Evolutionary conservation across 2,329 filamentous ascomycete species (phyloP).

Genomic region (Colletotrichum navitas): DNA sequence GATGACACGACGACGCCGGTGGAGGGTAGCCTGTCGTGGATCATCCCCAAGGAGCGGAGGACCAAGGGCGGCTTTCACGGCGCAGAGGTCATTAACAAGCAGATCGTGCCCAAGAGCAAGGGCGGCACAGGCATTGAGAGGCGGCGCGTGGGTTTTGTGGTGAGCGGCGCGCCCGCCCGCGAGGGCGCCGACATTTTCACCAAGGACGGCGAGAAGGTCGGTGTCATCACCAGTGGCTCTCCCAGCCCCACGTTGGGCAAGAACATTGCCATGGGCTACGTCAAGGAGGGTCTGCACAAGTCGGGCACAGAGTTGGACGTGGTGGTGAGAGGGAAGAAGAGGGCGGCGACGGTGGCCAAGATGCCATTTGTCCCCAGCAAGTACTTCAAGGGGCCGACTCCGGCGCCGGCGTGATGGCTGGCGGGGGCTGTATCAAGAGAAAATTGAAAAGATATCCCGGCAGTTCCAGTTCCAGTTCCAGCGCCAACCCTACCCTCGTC

Average conservation of each 20-base stretch:
- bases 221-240: conserved; percentile 87
- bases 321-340: conserved; percentile 80
- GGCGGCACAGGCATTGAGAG: conserved; percentile 77
- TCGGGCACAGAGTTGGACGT: conserved; percentile 84
- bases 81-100: conserved; percentile 79
- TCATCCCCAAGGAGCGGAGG: conserved; percentile 84
- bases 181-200: conserved; percentile 87
- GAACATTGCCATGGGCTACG: conserved; percentile 97
- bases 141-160: conserved; percentile 82
- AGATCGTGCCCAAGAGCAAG: conserved; percentile 80
- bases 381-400: conserved; percentile 71
- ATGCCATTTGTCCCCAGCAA: conserved; percentile 90
- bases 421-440: conserved; percentile 30
- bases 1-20: conserved; percentile 78
- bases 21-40: conserved; percentile 75
- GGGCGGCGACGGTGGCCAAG: conserved; percentile 82
- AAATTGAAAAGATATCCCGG: conserved; percentile 36
- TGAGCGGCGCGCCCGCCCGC: conserved; percentile 89
- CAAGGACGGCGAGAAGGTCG: conserved; percentile 75
- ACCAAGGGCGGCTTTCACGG: conserved; percentile 84
- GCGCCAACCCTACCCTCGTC: neutral
- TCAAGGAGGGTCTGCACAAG: conserved; percentile 86
- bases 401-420: conserved; percentile 30
- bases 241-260: conserved; percentile 87
- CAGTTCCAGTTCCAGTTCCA: neutral